These are phyloP conservation scores for Cicer yamashitae DNA, from an alignment of 306 rosid genomes.

Conservation along the genomic window DNA sequence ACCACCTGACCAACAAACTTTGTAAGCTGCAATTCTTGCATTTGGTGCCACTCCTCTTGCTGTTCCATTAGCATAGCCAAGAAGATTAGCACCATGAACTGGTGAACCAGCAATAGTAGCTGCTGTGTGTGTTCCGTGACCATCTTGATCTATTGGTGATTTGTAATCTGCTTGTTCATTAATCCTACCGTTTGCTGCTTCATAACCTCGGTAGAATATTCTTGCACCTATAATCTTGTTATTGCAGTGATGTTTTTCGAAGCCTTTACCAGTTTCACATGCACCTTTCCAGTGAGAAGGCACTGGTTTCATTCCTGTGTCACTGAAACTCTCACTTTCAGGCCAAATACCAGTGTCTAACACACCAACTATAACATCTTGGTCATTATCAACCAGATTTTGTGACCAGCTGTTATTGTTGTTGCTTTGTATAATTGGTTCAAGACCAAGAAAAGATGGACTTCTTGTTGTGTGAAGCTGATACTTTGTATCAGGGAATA, in stretches of 20 bases:
- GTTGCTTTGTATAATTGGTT: constrained; percentile 47
- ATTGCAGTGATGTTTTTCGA: constrained; percentile 68
- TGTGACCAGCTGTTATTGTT: constrained; percentile 54
- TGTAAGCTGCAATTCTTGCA: constrained; percentile 86
- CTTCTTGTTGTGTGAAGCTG: constrained; percentile 88
- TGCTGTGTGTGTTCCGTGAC: constrained; percentile 98
- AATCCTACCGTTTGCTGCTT: constrained; percentile 78
- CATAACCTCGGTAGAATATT: constrained; percentile 80
- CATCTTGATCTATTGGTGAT: constrained; percentile 93
- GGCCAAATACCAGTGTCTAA: constrained; percentile 99
- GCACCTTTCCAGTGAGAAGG: constrained; percentile 85
- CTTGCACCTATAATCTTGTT: constrained; percentile 87
- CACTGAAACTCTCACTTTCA: constrained; percentile 91
- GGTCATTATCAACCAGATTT: constrained; percentile 47
- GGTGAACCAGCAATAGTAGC: constrained; percentile 90
- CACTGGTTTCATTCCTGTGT: constrained; percentile 67
- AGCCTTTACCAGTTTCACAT: constrained; percentile 83
- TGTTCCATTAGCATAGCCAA: constrained; percentile 83
- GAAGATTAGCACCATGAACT: constrained; percentile 74
- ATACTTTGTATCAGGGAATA: constrained; percentile 76
- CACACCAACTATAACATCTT: constrained; percentile 86
- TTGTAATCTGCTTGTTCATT: constrained; percentile 67
- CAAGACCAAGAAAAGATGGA: constrained; percentile 86
- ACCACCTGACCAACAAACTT: constrained; percentile 94
- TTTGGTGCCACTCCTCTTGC: constrained; percentile 97